Conservation (phyloP, 306 rosid species). For the Cicer chorassanicum region DNA sequence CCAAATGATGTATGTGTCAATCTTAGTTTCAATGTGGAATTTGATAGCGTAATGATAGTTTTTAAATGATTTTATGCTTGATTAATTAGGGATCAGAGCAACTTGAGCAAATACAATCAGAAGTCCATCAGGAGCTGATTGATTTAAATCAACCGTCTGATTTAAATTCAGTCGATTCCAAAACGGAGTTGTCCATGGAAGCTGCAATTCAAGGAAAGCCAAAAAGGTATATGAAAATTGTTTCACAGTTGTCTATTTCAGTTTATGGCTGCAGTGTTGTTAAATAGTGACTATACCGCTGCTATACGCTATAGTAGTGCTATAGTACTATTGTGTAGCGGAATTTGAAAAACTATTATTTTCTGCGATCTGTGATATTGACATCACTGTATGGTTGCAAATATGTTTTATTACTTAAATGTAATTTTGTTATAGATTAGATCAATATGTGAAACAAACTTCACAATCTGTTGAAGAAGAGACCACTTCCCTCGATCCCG, state of each 20-base stretch:
- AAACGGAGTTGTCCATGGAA: slow-evolving; percentile 49
- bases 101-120: slow-evolving; percentile 48
- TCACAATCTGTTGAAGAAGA: slow-evolving; percentile 49
- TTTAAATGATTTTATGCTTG: slow-evolving; percentile 48
- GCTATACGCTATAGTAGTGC: too few species aligned
- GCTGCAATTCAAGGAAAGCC: slow-evolving; percentile 76
- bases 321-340: too few species aligned
- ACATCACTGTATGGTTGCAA: slow-evolving; percentile 12
- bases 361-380: too few species aligned
- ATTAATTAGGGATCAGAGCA: slow-evolving; percentile 63
- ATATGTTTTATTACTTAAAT: slow-evolving; percentile 43
- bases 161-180: slow-evolving; percentile 52
- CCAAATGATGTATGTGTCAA: slow-evolving; percentile 53
- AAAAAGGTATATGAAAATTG: slow-evolving; percentile 55
- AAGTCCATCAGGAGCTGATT: slow-evolving; percentile 47
- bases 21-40: slow-evolving; percentile 41
- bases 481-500: slow-evolving; percentile 32
- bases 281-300: too few species aligned
- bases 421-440: slow-evolving; percentile 63
- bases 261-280: slow-evolving; percentile 35
- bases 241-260: slow-evolving; percentile 37
- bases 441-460: slow-evolving; percentile 52
- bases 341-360: too few species aligned
- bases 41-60: slow-evolving; percentile 15
- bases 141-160: slow-evolving; percentile 50